phyloP scores from a whole-genome alignment of 2,329 filamentous ascomycete species.

The Hymenoscyphus linearis region DNA sequence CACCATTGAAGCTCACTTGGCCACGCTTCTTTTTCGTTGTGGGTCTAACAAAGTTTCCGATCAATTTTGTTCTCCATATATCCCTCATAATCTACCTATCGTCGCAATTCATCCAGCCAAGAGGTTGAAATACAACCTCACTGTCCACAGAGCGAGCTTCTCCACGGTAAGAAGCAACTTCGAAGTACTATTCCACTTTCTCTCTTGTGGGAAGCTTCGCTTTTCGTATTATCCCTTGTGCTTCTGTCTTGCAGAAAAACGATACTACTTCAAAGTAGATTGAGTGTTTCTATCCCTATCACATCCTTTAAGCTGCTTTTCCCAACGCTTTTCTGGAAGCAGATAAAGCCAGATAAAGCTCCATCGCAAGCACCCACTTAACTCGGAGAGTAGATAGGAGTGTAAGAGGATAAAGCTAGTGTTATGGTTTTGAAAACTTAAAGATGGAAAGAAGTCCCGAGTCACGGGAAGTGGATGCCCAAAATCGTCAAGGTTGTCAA shows the following conservation, averaged over 20 bases:
- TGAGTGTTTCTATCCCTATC: no score
- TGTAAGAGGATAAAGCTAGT: no score
- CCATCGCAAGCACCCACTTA: no score
- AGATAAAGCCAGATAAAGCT: no score
- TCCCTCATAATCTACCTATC: not conserved
- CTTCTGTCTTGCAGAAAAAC: not conserved
- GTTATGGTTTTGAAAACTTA: not conserved
- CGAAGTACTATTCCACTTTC: not conserved
- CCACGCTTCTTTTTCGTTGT: not conserved
- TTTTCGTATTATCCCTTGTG: not conserved
- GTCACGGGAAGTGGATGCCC: not conserved
- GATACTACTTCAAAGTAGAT: no score
- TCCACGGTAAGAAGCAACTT: not conserved
- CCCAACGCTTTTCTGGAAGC: no score
- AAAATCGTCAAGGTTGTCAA: not conserved
- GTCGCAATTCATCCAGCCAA: not conserved
- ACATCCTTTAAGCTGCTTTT: no score
- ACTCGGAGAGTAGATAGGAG: no score
- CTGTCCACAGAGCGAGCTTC: not conserved
- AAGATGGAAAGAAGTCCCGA: not conserved
- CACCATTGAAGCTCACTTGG: not conserved
- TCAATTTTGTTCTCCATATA: not conserved
- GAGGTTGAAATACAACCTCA: not conserved
- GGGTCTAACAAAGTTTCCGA: not conserved
- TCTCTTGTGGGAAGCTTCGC: not conserved